phyloP scores from a whole-genome alignment of 1,284 basidiomycete species.

The Thecaphora frezii region DNA sequence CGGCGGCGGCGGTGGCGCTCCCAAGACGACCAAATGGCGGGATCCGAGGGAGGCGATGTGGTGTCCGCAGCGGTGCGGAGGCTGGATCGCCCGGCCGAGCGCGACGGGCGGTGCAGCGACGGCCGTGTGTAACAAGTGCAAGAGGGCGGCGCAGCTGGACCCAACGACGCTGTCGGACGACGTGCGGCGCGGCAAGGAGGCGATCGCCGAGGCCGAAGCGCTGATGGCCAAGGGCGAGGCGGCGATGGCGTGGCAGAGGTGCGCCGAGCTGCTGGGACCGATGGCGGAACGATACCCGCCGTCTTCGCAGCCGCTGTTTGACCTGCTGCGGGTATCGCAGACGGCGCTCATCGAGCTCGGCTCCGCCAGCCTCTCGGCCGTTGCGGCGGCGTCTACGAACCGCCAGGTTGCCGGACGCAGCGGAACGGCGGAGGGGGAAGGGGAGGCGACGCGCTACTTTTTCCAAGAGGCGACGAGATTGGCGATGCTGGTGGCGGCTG shows the following conservation, averaged over 20 bases:
- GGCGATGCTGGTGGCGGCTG: slow-evolving; percentile 67
- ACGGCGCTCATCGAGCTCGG: slow-evolving; percentile 66
- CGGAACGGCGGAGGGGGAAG: not conserved
- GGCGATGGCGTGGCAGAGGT: slow-evolving; percentile 66
- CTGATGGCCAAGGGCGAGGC: slow-evolving; percentile 53
- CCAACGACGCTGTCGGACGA: slow-evolving; percentile 65
- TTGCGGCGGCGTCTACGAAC: slow-evolving; percentile 1
- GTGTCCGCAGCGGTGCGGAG: slow-evolving; percentile 62
- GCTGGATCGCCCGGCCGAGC: slow-evolving; percentile 61
- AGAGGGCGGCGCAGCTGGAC: slow-evolving; percentile 63
- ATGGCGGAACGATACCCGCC: slow-evolving; percentile 63
- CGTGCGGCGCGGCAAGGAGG: slow-evolving; percentile 69
- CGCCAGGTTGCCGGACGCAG: not conserved
- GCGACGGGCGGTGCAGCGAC: slow-evolving; percentile 1
- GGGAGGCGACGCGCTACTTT: slow-evolving; percentile 20
- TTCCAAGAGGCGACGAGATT: slow-evolving; percentile 31
- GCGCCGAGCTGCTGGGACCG: slow-evolving; percentile 67
- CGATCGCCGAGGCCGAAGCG: slow-evolving; percentile 69
- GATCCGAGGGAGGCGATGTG: slow-evolving; percentile 73
- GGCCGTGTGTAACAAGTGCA: slow-evolving; percentile 62
- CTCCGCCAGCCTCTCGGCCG: slow-evolving; percentile 16
- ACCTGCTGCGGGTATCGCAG: slow-evolving; percentile 70
- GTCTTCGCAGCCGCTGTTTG: slow-evolving; percentile 71
- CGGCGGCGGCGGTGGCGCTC: slow-evolving; percentile 11
- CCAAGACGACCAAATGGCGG: slow-evolving; percentile 42